Conservation (phyloP, 1,139 yeast genomes). For the Yamadazyma jaroonii region DNA sequence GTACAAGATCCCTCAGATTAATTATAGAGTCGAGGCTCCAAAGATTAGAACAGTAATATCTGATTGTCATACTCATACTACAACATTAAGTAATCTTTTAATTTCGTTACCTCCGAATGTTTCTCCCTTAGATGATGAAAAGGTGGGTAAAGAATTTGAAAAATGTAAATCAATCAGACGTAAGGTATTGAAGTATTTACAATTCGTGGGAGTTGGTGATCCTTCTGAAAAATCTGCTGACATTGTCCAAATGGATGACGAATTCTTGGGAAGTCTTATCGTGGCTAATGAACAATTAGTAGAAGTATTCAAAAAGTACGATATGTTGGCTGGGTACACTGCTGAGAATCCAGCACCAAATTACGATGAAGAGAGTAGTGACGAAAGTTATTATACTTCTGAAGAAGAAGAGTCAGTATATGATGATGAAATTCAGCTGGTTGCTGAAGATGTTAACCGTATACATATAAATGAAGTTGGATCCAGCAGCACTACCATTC, state of each 20-base stretch:
- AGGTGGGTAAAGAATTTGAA: slow-evolving; percentile 61
- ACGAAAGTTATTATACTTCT: slow-evolving; percentile 44
- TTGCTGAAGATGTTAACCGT: slow-evolving; percentile 17
- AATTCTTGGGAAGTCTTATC: slow-evolving; percentile 78
- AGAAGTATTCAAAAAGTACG: slow-evolving; percentile 65
- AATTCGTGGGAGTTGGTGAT: slow-evolving; percentile 63
- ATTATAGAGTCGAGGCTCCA: slow-evolving; percentile 71
- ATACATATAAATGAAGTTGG: slow-evolving; percentile 12
- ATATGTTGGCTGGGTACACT: slow-evolving; percentile 41
- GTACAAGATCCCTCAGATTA: slow-evolving; percentile 65
- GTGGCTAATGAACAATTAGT: slow-evolving; percentile 90
- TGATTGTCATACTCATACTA: slow-evolving; percentile 72
- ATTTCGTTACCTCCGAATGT: slow-evolving; percentile 51
- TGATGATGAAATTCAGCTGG: slow-evolving; percentile 19
- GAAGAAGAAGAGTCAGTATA: slow-evolving; percentile 27
- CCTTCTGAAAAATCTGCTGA: slow-evolving; percentile 26
- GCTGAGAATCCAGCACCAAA: slow-evolving; percentile 36
- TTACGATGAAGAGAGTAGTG: slow-evolving; percentile 28
- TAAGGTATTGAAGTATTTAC: slow-evolving; percentile 75
- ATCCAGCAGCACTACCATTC: slow-evolving; percentile 1
- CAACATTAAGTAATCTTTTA: slow-evolving; percentile 66
- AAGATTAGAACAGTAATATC: slow-evolving; percentile 68
- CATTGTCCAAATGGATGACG: slow-evolving; percentile 54
- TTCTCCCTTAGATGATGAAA: slow-evolving; percentile 60
- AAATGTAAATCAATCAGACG: slow-evolving; percentile 76